Evolutionary conservation across 306 rosid genomes (phyloP).

Genomic region (Rosa lucieae): DNA sequence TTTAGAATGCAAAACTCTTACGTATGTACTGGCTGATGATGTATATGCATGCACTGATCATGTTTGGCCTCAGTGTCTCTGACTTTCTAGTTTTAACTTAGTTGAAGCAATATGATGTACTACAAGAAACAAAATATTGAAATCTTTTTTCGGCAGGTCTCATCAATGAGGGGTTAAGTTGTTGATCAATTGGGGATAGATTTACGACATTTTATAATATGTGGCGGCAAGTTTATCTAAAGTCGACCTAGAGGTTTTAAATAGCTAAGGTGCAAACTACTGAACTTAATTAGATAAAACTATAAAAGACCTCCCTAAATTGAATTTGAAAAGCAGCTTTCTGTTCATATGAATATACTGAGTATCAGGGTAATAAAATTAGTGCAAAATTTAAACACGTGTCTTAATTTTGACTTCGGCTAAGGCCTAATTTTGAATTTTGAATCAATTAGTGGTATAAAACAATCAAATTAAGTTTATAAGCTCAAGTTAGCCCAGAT

Average conservation of each 20-base stretch:
- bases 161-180: not conserved
- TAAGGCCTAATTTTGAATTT: too few relatives aligned
- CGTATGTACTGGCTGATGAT: not conserved
- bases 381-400: too few relatives aligned
- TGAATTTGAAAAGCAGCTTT: not conserved
- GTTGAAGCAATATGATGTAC: not conserved
- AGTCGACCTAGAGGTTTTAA: not conserved
- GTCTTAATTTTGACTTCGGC: too few relatives aligned
- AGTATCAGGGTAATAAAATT: too few relatives aligned
- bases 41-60: not conserved
- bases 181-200: not conserved
- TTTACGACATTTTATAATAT: not conserved
- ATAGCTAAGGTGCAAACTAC: not conserved
- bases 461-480: too few relatives aligned
- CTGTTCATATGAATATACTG: not conserved
- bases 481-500: too few relatives aligned
- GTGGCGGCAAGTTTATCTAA: not conserved
- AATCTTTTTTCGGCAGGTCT: not conserved
- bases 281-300: not conserved
- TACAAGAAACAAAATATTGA: not conserved
- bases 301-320: too few relatives aligned
- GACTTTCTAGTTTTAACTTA: not conserved
- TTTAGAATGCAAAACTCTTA: slow-evolving; percentile 1
- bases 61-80: not conserved
- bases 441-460: too few relatives aligned